Base-by-base conservation (phyloP, 306 rosid genomes). In the Cucurbita maxima region DNA sequence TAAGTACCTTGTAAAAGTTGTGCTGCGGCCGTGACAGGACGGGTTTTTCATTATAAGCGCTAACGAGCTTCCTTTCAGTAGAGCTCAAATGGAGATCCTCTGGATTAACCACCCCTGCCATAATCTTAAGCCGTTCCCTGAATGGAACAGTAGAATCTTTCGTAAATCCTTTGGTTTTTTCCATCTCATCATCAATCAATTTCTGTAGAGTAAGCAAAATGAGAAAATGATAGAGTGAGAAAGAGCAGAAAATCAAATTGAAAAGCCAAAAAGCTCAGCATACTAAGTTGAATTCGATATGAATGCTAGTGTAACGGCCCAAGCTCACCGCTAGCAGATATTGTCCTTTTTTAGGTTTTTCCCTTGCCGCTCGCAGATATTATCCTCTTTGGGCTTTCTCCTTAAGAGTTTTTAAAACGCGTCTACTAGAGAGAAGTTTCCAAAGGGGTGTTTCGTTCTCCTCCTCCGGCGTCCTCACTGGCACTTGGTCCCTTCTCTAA, bases 1-100 rank as follows among this genome's bases (percentile, higher is more conserved):
- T 36, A 55, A 37, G 6, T 77, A 91, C 99, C 97, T 68, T 86
- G 45, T 82, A 94, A 79, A 94, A 91, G 70, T 76, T 81, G 84
- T 94, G 99, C 56, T 94, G 99, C 14, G 99, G 99, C 45, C 97
- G 90, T 10, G 99, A 94, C 60, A 94, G 96, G 50, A 90, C 96
- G 41, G 97, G 97, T 76, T 94, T 94, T 79, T 87, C 95, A 52
- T 94, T 89, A 84, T 91, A 94, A 59, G 95, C 86, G 59, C 86
- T 69, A 45, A 91, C 84, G 30, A 94, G 89, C 88, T 91, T 91
- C 85, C 40, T 89, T 76, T 91, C 99, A 18, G 97, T 62, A 38
- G 96, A 85, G 70, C 91, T 82, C 83, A 90, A 52, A n/a, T 85
- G 81, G 79, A 94, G 89, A 73, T 94, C 97, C 69, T 94, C 96